phyloP scores from a whole-genome alignment of 257 asterid species.

The Scutellaria minor region DNA sequence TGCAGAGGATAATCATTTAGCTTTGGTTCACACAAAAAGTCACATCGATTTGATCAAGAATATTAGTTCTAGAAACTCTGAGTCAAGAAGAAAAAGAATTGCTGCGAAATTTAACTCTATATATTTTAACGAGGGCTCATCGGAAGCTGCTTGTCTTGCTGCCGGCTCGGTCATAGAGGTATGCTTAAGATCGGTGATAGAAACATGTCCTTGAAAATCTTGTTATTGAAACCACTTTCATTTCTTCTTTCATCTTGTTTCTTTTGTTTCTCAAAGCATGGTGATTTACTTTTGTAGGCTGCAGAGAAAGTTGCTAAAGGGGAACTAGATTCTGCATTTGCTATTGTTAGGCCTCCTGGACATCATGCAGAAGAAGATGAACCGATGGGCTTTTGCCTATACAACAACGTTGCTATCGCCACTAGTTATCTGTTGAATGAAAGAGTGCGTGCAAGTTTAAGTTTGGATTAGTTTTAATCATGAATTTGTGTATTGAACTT shows the following conservation, averaged over 20 bases:
- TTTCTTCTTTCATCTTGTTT: background rate
- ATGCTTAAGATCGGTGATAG: slow-evolving; percentile 24
- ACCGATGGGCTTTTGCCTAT: slow-evolving; percentile 97
- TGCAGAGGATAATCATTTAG: slow-evolving; percentile 66
- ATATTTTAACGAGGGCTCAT: slow-evolving; percentile 87
- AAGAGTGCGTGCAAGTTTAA: slow-evolving; percentile 61
- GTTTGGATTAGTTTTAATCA: slow-evolving; percentile 29
- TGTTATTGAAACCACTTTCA: background rate
- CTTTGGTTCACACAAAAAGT: slow-evolving; percentile 72
- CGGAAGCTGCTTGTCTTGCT: slow-evolving; percentile 91
- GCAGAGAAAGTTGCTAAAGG: slow-evolving; percentile 92
- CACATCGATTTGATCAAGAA: slow-evolving; percentile 71
- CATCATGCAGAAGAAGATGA: slow-evolving; percentile 89
- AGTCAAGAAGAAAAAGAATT: slow-evolving; percentile 45
- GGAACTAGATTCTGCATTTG: slow-evolving; percentile 82
- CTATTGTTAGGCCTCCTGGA: slow-evolving; percentile 97
- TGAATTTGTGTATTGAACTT: slow-evolving; percentile 29
- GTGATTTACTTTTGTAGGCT: slow-evolving; percentile 47
- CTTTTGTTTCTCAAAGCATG: background rate
- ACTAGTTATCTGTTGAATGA: slow-evolving; percentile 75
- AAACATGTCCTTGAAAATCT: background rate
- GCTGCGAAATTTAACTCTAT: slow-evolving; percentile 72
- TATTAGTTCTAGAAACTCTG: slow-evolving; percentile 57
- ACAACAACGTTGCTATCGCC: slow-evolving; percentile 90
- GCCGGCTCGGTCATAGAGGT: slow-evolving; percentile 96